Base-by-base conservation (phyloP, 352 stramenopile species). In the Phytophthora rubi region DNA sequence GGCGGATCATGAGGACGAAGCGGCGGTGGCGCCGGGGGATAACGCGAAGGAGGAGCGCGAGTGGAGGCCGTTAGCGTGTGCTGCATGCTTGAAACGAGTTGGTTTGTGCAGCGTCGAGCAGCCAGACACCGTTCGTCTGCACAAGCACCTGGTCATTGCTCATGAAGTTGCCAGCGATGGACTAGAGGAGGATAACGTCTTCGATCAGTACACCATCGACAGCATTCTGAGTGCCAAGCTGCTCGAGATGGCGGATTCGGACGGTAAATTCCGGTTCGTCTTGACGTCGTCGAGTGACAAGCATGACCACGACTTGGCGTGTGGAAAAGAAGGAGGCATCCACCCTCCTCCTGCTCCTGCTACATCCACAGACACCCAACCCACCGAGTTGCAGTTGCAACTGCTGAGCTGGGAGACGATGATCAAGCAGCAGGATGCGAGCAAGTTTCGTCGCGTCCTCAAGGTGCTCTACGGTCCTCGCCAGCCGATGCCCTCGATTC, bases 351-450 rank as follows among this genome's bases (percentile, higher is more conserved):
- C 53, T 53, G 21, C 48, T 26, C 9, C 39, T 58, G 18, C 26
- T 33, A 18, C 53, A 2, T 10, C 59, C 47, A 18, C 35, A 21
- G 48, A 58, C 16, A 9, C 60, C 4, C 13, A 44, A 32, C 18
- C 32, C 4, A 55, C 56, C 9, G 45, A 67, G 21, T 62, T 82
- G 32, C 58, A 75, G 51, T 30, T 93, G 53, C 86, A 94, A 55
- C 55, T 94, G 32, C 65, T 94, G 9, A 89, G 79, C 62, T 94
- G 86, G 86, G 85, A 94, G 30, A 85, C 83, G 3, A 89, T 82
- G 76, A 72, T 92, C 28, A 78, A 83, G 30, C 56, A 59, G 13
- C 57, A 75, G 6, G 45, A 59, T 42, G 59, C 51, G 3, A 53
- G 23, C 4, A 69, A 62, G 23, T 91, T 90, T 53, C 65, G 65